A percentile compares a stretch with the other conserved stretches of the same genome.
These are phyloP conservation scores for Ogataea allantospora DNA, from an alignment of 805 yeast genomes.

Conservation along the genomic window DNA sequence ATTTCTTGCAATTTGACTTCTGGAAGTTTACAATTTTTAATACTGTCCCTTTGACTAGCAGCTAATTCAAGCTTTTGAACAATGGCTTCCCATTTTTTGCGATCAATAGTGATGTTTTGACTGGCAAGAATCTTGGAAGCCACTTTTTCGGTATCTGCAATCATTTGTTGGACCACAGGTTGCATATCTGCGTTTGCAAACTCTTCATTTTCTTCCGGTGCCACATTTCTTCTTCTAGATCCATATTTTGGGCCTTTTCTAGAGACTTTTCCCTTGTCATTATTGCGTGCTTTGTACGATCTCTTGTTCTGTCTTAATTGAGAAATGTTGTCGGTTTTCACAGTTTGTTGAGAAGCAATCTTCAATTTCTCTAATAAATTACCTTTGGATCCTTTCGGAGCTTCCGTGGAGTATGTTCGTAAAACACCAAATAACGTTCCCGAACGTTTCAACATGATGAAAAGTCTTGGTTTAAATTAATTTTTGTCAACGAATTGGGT, in stretches of 20 bases:
- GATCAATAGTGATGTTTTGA: background rate
- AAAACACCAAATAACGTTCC: constrained; percentile 1
- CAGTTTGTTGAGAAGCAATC: too few species aligned
- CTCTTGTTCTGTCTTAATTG: background rate
- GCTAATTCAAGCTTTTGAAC: constrained; percentile 4
- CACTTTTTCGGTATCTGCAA: background rate
- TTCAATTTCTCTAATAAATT: too few species aligned
- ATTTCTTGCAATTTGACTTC: background rate
- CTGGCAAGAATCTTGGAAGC: background rate
- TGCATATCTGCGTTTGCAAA: constrained; percentile 1
- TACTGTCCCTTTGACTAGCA: constrained; percentile 2
- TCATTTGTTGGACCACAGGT: background rate
- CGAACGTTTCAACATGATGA: constrained; percentile 6
- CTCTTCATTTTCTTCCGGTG: background rate
- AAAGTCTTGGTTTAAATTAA: constrained; percentile 2
- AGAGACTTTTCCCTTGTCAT: background rate
- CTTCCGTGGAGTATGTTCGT: constrained; percentile 1
- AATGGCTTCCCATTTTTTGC: background rate
- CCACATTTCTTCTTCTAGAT: background rate
- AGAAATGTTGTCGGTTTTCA: too few species aligned
- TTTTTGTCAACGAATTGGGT: constrained; percentile 5
- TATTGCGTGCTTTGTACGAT: background rate
- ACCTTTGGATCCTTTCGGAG: too few species aligned
- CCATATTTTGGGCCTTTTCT: background rate
- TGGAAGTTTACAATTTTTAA: constrained; percentile 3